Conservation (phyloP, 192 early-diverging fungal species). For the Dimargaris cristalligena region DNA sequence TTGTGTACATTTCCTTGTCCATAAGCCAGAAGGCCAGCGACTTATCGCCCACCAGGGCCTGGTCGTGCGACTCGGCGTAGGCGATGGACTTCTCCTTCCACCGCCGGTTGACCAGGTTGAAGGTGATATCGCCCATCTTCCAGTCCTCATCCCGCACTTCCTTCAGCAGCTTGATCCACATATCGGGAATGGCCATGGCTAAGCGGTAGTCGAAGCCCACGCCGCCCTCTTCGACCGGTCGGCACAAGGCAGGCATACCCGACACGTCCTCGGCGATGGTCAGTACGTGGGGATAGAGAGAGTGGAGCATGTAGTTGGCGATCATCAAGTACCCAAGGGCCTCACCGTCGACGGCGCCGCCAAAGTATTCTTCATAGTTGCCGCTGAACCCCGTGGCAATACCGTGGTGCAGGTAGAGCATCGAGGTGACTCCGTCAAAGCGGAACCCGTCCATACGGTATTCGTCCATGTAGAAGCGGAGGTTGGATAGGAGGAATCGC, state of each 20-base stretch:
- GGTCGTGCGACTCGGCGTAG: slow-evolving; percentile 93
- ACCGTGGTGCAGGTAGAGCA: slow-evolving; percentile 93
- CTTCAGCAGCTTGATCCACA: slow-evolving; percentile 98
- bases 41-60: slow-evolving; percentile 97
- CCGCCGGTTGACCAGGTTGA: slow-evolving; percentile 81
- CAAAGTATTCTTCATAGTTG: slow-evolving; percentile 89
- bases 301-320: slow-evolving; percentile 71
- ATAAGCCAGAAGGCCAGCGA: slow-evolving; percentile 98
- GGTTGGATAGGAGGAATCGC: slow-evolving; percentile 87
- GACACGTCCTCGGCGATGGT: slow-evolving; percentile 98
- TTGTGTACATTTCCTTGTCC: slow-evolving; percentile 97
- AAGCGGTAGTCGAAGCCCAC: slow-evolving; percentile 94
- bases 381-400: slow-evolving; percentile 86
- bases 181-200: slow-evolving; percentile 93
- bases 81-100: slow-evolving; percentile 84
- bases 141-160: slow-evolving; percentile 82
- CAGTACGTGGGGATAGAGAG: slow-evolving; percentile 57
- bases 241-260: slow-evolving; percentile 93
- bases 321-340: slow-evolving; percentile 82
- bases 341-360: slow-evolving; percentile 63
- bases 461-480: slow-evolving; percentile 83
- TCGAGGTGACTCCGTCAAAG: slow-evolving; percentile 94
- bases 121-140: slow-evolving; percentile 71
- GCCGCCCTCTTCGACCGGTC: slow-evolving; percentile 73
- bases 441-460: slow-evolving; percentile 93